Base-by-base conservation (phyloP, 345 rosid genomes). In the Cardamine resedifolia region DNA sequence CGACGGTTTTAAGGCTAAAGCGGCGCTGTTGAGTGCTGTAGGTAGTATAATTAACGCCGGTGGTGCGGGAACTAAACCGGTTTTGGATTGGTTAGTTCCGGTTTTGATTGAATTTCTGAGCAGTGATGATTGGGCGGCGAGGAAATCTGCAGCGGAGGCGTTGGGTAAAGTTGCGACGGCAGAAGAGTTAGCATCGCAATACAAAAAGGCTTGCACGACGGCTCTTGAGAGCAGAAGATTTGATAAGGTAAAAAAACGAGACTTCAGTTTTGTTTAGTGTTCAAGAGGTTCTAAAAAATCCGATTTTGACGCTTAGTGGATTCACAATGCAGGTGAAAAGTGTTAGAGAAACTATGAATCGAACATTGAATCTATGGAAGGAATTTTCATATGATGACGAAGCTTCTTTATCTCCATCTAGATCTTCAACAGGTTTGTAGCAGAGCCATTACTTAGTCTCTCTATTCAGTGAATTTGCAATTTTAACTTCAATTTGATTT, bases 71-170 rank as follows among this genome's bases (percentile, higher is more conserved):
- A 81, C 83, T 36, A 83, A 73, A 80, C 80, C 65, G 18, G 81
- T 84, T 21, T 70, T 91, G 83, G 96, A 89, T 38, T 88, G 96
- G 90, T 49, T 89, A 10, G 85, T 95, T 61, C 89, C 95, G 19
- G 82, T 83, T 33, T 71, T 84, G 71, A 72, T 84, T 23, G 97
- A 87, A 63, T 87, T 87, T 28, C 69, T 91, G 81, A 84, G 99
- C 55, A 76, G 81, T 16, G 92, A 88, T 21, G 97, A 91, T 62
- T 95, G 99, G 99, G 73, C 88, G 41, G 82, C 95, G 61, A 88
- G 99, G 79, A 95, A 95, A 66, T 87, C 96, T 1, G 93, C 99
- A 0, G 91, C 99, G 23, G 97, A 95, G 86, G 88, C 88, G 28
- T 76, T 95, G 77, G 91, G 87, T 38, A 95, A 80, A 76, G 86